These are phyloP conservation scores for Xenosphaeropsis pyriputrescens DNA, from an alignment of 2,329 filamentous ascomycete species.

Conservation along the genomic window DNA sequence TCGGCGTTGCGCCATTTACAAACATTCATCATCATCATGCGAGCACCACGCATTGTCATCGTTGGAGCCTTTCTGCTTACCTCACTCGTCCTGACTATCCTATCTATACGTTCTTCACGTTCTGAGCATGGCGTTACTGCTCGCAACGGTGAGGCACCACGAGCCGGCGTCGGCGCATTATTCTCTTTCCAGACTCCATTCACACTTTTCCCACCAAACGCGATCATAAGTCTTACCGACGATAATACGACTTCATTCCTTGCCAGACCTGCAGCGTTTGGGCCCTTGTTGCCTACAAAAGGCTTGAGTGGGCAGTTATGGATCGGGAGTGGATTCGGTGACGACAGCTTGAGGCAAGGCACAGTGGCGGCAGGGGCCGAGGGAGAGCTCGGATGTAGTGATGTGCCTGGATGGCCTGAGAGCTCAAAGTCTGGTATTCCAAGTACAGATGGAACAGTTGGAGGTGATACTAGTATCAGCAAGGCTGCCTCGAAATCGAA, in stretches of 20 bases:
- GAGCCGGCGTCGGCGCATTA: conserved; percentile 33
- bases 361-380: conserved; percentile 38
- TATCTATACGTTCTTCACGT: conserved; percentile 16
- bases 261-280: conserved; percentile 85
- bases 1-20: conserved; percentile 7
- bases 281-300: conserved; percentile 57
- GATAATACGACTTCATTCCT: conserved; percentile 98
- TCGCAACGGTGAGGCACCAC: conserved; percentile 2
- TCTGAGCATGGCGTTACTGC: conserved; percentile 8
- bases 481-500: conserved; percentile 24
- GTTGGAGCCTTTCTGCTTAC: conserved; percentile 15
- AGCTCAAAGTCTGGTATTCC: conserved; percentile 24
- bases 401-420: conserved; percentile 78
- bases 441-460: conserved; percentile 7
- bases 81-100: conserved; percentile 14
- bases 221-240: conserved; percentile 89
- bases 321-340: conserved; percentile 84
- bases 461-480: conserved; percentile 9
- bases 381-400: conserved; percentile 87
- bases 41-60: conserved; percentile 18
- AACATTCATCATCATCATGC: conserved; percentile 13
- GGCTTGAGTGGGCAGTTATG: conserved; percentile 83
- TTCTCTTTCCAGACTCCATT: conserved; percentile 65
- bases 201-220: conserved; percentile 86
- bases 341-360: conserved; percentile 53